Evolutionary conservation across 202 grass and related monocot species (phyloP), one percentile per base, ranked within the genome.

Genomic region (Hordeum pubiflorum): DNA sequence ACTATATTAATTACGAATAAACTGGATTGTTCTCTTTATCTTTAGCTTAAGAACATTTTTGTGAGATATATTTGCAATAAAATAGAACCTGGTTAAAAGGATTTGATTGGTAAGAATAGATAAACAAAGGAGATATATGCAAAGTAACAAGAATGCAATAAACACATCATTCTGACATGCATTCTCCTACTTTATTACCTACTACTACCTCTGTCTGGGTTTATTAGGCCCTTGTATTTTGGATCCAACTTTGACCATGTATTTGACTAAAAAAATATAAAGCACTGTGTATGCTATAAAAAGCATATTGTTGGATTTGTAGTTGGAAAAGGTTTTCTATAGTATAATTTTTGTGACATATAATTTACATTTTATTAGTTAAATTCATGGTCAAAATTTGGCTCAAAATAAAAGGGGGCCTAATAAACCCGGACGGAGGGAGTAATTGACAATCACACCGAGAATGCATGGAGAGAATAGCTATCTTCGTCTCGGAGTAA

Each of bases 391-490:
- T 32, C 31, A 32, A 32, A 32, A 4, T 32, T 32, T 32, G 31
- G 31, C 31, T 32, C 31, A 32, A 32, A 32, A 32, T 32, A 32
- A 32, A 32, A 32, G 31, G 31, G 31, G 4, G 31, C 31, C 31
- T 32, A 32, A 32, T 32, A 32, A 32, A 32, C 31, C 31, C 31
- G 31, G 31, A 5, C 31, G 4, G 31, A 32, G 31, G 31, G 31
- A 32, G 31, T 32, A 64, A 12, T 34, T 55, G 43, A 37, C n/a
- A 34, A 46, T 22, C 6, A 66, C 37, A 50, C 73, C 4, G 60
- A 78, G 68, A 72, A 72, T 81, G 32, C n/a, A 82, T 67, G 58
- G 64, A 81, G 72, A 78, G 24, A 72, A 77, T n/a, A 77, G 72
- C 6, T 46, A 70, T 56, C 46, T 39, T 63, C 77, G 17, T 72